Base-by-base conservation (phyloP, 2,329 filamentous ascomycete genomes). In the Cercospora brassicicola region DNA sequence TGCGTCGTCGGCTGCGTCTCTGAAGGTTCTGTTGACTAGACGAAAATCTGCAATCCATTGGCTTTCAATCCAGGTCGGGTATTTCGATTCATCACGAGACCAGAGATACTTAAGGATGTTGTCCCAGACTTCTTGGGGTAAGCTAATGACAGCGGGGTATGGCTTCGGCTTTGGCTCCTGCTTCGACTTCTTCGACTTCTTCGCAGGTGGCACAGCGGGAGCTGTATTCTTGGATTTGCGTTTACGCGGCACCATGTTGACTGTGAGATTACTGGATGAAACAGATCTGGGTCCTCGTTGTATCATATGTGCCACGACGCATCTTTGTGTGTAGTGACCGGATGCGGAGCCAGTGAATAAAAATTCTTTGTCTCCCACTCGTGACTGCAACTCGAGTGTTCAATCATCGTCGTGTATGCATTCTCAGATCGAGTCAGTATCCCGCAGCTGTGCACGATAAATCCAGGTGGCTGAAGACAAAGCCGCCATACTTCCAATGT, bases 91-190 rank as follows among this genome's bases (percentile, higher is more conserved):
- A 26, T 10, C 9, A 23, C 18, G 13, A 33, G 23, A 57, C 26
- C 53, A 57, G 15, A 57, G 20, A 36, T 20, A 23, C 55, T 18
- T 18, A 31, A 59, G 55, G 8, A 59, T 36, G 30, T 36, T 31
- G 30, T 59, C 55, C 55, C 55, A 59, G 30, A 59, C n/a, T 23
- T 59, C 55, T 20, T 59, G 55, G 18, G 55, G 55, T 7, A 59
- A 15, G 15, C 28, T 5, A 20, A 33, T 31, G n/a, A 36, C 31
- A 18, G 55, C 15, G 18, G 55, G 31, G 6, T 39, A 39, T 39
- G 33, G 33, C 33, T 39, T 39, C 33, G 33, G 33, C 13, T 13
- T 13, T 39, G 33, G 33, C 33, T 23, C n/a, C 23, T 13, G 10
- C 30, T 59, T 36, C 55, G 18, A n/a, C 4, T 59, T 20, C 9